These are phyloP conservation scores for Sporodiniella umbellata DNA, from an alignment of 371 early-diverging fungal species.

Conservation along the genomic window DNA sequence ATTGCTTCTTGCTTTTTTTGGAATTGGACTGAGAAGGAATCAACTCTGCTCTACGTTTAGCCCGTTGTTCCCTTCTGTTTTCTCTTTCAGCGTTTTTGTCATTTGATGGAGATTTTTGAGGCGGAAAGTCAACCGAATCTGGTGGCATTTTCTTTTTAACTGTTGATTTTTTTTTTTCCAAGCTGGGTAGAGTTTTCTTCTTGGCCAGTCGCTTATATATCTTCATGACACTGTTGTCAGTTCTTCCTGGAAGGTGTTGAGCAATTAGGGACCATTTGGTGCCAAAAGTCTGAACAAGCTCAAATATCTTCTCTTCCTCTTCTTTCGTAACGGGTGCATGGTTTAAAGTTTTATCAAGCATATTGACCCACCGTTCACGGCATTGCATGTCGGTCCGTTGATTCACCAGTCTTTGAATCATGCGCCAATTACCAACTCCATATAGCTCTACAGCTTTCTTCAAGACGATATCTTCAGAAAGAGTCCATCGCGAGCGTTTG, in stretches of 20 bases:
- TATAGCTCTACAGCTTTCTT: constrained; percentile 61
- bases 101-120: too few relatives aligned
- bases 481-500: constrained; percentile 69
- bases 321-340: constrained; percentile 54
- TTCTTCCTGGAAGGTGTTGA: constrained; percentile 29
- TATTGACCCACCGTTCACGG: constrained; percentile 81
- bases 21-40: neutral
- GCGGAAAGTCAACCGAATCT: neutral
- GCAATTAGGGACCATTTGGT: constrained; percentile 32
- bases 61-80: neutral
- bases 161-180: neutral
- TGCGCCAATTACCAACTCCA: constrained; percentile 76
- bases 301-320: constrained; percentile 12
- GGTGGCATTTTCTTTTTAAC: neutral
- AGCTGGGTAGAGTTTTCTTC: too few relatives aligned
- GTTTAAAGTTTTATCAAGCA: constrained; percentile 62
- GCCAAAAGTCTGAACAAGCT: constrained; percentile 22
- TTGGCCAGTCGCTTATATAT: constrained; percentile 13
- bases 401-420: constrained; percentile 65
- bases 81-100: neutral
- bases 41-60: neutral
- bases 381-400: constrained; percentile 87
- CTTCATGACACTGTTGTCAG: constrained; percentile 29
- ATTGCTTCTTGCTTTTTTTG: neutral
- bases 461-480: constrained; percentile 72